Evolutionary conservation across 2,329 filamentous ascomycete genomes (phyloP).

Genomic region (Chaetomiaceae sp.): DNA sequence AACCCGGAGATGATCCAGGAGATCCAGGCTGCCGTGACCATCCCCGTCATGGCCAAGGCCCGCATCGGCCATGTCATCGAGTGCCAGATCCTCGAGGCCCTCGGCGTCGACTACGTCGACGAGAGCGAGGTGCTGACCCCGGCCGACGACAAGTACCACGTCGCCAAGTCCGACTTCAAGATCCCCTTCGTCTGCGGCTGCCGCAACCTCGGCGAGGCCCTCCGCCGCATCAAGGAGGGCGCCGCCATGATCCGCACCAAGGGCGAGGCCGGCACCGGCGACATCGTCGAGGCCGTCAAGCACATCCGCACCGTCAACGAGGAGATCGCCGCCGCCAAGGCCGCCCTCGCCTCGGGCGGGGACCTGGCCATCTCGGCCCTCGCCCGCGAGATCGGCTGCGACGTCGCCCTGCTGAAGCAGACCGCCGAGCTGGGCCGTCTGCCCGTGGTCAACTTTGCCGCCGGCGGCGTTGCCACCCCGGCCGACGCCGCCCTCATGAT

Average conservation of each 20-base stretch:
- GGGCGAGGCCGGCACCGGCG: slow-evolving; percentile 94
- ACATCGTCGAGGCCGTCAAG: slow-evolving; percentile 92
- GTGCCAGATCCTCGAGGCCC: slow-evolving; percentile 93
- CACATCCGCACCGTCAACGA: slow-evolving; percentile 89
- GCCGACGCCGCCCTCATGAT: slow-evolving; percentile 96
- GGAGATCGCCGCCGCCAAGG: slow-evolving; percentile 76
- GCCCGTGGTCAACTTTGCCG: slow-evolving; percentile 96
- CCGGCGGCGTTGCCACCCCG: slow-evolving; percentile 97
- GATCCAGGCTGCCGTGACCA: slow-evolving; percentile 91
- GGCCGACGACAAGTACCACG: slow-evolving; percentile 84
- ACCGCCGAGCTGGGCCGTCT: slow-evolving; percentile 82
- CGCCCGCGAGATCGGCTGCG: slow-evolving; percentile 75
- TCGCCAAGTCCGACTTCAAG: slow-evolving; percentile 78
- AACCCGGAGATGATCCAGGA: slow-evolving; percentile 92
- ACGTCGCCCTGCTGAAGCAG: slow-evolving; percentile 75
- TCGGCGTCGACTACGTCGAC: slow-evolving; percentile 96
- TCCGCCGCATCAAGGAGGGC: slow-evolving; percentile 85
- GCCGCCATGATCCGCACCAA: slow-evolving; percentile 99
- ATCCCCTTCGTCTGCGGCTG: slow-evolving; percentile 96
- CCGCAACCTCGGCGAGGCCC: slow-evolving; percentile 87
- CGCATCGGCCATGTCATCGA: slow-evolving; percentile 97
- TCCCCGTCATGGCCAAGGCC: slow-evolving; percentile 98
- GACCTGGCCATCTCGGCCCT: slow-evolving; percentile 57
- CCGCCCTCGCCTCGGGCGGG: slow-evolving; percentile 58
- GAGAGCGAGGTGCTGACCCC: slow-evolving; percentile 97